Base-by-base conservation (phyloP, 169 alveolate species). In the Eimeria falciformis region DNA sequence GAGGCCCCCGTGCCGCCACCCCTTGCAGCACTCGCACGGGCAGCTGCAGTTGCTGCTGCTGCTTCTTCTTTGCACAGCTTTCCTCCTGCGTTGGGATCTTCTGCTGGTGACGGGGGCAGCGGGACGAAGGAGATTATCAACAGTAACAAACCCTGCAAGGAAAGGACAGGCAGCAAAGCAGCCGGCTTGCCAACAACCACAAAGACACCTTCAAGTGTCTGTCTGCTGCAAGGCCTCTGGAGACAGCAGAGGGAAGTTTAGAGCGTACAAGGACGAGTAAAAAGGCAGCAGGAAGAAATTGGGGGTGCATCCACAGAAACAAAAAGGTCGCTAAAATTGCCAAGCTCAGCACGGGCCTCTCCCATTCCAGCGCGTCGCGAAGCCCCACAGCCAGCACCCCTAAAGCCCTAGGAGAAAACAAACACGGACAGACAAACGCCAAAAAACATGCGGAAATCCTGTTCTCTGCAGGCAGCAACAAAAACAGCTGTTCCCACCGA, bases 321-420 rank as follows among this genome's bases (percentile, higher is more conserved):
- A 73, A 25, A 73, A 73, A 73, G 40, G 84, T 50, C 3, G 43
- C 14, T 50, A 73, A 56, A 14, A 37, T 37, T 33, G 84, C 84
- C 25, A 73, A 3, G 23, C 84, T 73, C 56, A 73, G 56, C 6
- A 43, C 84, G 14, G 84, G 84, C 62, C 84, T 50, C 56, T 73
- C 84, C 84, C 84, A 73, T 18, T 73, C 29, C 84, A 73, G 58
- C 84, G 84, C 84, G 62, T 73, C 84, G 62, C 43, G 43, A 17
- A 73, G 29, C 62, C 84, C 84, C 43, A 56, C 56, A 73, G 84
- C 84, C 12, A 73, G 84, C 84, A 73, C 84, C 25, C 84, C 62
- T 29, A 73, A 18, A 0, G 84, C 58, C 84, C 84, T 73, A 50
- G n/a, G 40, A 21, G 47, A 18, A 14, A 18, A 11, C 62, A 2